Conservation (phyloP, 305 asterid genomes). For the Fraxinus nigra region DNA sequence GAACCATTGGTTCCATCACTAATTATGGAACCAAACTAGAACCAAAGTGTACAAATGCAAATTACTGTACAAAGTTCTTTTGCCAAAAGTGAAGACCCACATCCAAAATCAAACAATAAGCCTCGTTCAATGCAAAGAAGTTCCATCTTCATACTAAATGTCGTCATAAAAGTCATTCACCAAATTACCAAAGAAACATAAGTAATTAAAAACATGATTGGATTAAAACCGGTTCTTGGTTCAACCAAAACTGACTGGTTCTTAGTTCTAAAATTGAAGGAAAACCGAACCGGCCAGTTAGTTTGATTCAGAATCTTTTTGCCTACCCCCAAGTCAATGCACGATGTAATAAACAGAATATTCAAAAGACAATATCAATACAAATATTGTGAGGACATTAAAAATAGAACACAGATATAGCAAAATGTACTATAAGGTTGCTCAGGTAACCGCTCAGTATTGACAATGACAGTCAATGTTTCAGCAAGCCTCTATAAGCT, state of each 20-base stretch:
- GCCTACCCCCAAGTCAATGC: background rate
- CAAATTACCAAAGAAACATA: too few relatives aligned
- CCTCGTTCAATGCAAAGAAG: background rate
- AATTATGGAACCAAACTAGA: background rate
- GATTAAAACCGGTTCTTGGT: background rate
- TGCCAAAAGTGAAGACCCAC: background rate
- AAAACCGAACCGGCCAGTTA: background rate
- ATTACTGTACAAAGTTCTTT: background rate
- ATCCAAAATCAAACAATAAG: background rate
- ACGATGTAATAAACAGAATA: background rate
- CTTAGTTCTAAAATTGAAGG: background rate
- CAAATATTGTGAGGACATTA: background rate
- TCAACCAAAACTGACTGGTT: background rate
- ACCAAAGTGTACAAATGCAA: background rate
- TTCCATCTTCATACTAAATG: background rate
- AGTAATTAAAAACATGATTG: background rate
- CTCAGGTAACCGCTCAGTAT: slow-evolving; percentile 77
- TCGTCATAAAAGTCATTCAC: background rate
- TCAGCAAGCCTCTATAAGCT: slow-evolving; percentile 45
- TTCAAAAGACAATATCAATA: background rate
- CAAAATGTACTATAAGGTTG: slow-evolving; percentile 24
- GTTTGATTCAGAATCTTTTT: background rate
- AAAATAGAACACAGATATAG: background rate
- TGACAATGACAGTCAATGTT: slow-evolving; percentile 39
- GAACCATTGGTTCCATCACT: background rate